Conservation (phyloP, 192 early-diverging fungal genomes). For the Kickxella alabastrina region DNA sequence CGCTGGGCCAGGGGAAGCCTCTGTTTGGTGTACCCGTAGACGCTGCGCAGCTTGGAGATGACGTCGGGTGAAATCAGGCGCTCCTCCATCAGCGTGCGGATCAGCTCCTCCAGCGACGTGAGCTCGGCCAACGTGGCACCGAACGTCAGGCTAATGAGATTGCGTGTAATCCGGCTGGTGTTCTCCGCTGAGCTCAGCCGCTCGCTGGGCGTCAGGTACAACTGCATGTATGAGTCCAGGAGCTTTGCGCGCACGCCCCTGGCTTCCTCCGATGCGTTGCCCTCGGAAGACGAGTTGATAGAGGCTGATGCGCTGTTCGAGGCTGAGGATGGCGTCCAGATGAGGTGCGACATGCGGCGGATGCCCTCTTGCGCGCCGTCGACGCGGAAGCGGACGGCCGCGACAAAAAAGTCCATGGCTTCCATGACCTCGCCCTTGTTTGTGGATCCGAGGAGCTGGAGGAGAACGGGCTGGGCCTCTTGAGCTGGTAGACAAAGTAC, state of each 20-base stretch:
- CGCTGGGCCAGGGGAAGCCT: conserved; percentile 69
- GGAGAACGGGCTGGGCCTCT: conserved; percentile 67
- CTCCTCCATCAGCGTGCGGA: conserved; percentile 73
- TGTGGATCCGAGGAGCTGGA: conserved; percentile 83
- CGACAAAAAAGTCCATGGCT: conserved; percentile 92
- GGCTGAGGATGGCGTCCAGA: conserved; percentile 70
- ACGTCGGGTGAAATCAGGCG: conserved; percentile 61
- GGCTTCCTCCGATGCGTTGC: conserved; percentile 56
- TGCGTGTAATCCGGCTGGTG: conserved; percentile 57
- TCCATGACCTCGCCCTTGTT: conserved; percentile 92
- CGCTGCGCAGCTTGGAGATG: conserved; percentile 77
- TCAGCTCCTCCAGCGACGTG: conserved; percentile 89
- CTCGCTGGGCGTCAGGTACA: conserved; percentile 69
- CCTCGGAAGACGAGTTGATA: conserved; percentile 10
- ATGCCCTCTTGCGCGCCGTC: conserved; percentile 82
- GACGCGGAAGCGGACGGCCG: conserved; percentile 78
- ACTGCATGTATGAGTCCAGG: conserved; percentile 69
- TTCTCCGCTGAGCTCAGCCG: conserved; percentile 38
- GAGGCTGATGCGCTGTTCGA: not conserved
- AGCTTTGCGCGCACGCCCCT: conserved; percentile 71
- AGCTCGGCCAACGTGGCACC: conserved; percentile 87
- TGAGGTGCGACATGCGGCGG: conserved; percentile 91
- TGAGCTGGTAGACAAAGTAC: conserved; percentile 83
- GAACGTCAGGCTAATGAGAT: conserved; percentile 68
- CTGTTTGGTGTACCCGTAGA: conserved; percentile 64